Base-by-base conservation (phyloP, 2,329 filamentous ascomycete species). In the Fonsecaea erecta region DNA sequence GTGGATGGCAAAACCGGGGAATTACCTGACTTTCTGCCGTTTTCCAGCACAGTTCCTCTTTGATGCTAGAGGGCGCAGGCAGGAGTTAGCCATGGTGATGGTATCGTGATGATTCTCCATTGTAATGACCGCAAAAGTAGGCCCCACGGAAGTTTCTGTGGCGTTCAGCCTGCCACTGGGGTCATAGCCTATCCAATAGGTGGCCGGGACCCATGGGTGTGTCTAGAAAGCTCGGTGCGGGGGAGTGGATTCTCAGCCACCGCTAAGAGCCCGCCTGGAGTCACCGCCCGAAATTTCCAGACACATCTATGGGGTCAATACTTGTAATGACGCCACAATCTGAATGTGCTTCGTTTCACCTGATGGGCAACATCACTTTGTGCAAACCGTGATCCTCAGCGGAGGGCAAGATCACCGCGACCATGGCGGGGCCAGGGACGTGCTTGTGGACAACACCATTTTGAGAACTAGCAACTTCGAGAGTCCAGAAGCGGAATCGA, bases 401-500 rank as follows among this genome's bases (percentile, higher is more conserved):
- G 18, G 37, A 40, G 16, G 8, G 18, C 11, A 18, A 48, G 43
- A 24, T 48, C 43, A 48, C 21, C 43, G 14, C 21, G 4, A 26
- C 12, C 43, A 12, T 48, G 24, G 43, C 43, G 43, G 43, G 43
- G 43, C 21, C 8, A 12, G 43, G 24, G 11, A 21, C 43, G 4
- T 48, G 18, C 8, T 6, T 14, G 18, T 48, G 11, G 21, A 21
- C 7, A 48, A 24, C 43, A 24, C 18, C 43, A 48, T 48, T 48
- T n/a, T 21, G 18, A 48, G 18, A 48, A 48, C 2, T 48, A n/a
- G 14, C 18, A 54, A 21, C 40, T 62, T 65, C 63, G 59, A 62
- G 59, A 62, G 35, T 26, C 46, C 59, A 46, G 52, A 62, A 28
- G 7, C 16, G 63, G 59, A 40, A 65, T 40, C 43, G 14, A n/a